Evolutionary conservation across 2,329 filamentous ascomycete genomes (phyloP).

Genomic region (Chalara sp.): DNA sequence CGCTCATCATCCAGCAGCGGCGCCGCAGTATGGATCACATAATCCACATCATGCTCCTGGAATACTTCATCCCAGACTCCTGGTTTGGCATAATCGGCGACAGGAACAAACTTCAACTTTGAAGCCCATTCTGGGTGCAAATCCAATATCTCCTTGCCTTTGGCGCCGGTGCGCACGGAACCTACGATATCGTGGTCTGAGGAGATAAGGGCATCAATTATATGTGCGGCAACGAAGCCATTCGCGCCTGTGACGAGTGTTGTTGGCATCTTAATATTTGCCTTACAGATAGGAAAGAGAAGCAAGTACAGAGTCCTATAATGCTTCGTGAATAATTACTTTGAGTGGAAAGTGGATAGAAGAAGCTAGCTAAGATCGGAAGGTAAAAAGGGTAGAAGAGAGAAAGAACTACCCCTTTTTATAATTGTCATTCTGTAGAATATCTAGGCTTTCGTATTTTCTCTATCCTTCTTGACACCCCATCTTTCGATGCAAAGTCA

Average conservation of each 20-base stretch:
- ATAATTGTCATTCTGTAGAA: no score
- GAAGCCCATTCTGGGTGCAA: slow-evolving; percentile 24
- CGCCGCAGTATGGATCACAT: slow-evolving; percentile 27
- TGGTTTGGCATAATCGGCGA: slow-evolving; percentile 22
- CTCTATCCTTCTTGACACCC: no score
- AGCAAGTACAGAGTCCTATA: no score
- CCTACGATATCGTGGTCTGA: slow-evolving; percentile 20
- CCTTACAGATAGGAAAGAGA: no score
- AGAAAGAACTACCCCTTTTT: no score
- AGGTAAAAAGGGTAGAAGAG: no score
- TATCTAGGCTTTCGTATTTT: no score
- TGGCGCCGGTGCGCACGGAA: slow-evolving; percentile 18
- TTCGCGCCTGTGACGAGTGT: slow-evolving; percentile 27
- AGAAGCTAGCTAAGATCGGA: no score
- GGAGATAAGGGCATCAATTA: slow-evolving; percentile 22
- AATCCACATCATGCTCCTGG: slow-evolving; percentile 21
- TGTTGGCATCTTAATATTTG: slow-evolving; percentile 18
- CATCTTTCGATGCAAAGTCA: no score
- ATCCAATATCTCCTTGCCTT: slow-evolving; percentile 18
- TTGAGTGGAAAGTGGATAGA: no score
- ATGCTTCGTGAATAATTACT: no score
- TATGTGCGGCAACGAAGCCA: slow-evolving; percentile 23
- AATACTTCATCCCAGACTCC: slow-evolving; percentile 24
- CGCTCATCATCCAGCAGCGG: slow-evolving; percentile 23
- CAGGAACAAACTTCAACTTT: slow-evolving; percentile 24